Evolutionary conservation across 1,284 basidiomycete genomes (phyloP).

Genomic region (Leccinum ponderosum): DNA sequence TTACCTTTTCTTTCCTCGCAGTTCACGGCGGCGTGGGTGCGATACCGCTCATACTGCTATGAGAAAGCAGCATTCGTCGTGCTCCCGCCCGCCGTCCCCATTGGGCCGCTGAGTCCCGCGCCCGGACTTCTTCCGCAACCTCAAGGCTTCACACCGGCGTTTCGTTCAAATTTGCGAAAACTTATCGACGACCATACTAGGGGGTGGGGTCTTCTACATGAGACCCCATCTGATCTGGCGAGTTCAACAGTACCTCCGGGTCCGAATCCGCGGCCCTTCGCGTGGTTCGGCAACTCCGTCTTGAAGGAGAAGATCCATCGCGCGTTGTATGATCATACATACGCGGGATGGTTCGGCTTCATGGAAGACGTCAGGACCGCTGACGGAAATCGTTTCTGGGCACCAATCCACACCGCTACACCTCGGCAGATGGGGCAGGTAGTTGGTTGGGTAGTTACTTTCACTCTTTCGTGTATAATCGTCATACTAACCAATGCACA

Average conservation of each 20-base stretch:
- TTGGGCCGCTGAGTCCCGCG: too few relatives aligned
- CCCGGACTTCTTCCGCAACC: background rate
- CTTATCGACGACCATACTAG: background rate
- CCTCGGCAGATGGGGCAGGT: background rate
- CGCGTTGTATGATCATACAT: background rate
- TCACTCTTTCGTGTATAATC: background rate
- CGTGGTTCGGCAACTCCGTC: background rate
- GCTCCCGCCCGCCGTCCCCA: background rate
- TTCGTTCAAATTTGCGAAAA: background rate
- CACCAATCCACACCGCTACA: background rate
- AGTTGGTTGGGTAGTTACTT: background rate
- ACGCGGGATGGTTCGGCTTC: background rate
- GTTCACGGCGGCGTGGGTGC: background rate
- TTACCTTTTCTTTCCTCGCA: background rate
- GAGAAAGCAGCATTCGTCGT: background rate
- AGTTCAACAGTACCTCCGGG: background rate
- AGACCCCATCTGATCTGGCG: background rate
- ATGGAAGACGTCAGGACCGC: background rate
- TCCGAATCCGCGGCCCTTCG: background rate
- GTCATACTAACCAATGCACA: background rate
- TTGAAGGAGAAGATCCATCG: background rate
- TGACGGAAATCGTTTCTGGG: background rate
- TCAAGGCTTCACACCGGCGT: background rate
- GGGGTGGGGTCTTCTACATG: background rate
- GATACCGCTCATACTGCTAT: background rate